phyloP scores from a whole-genome alignment of 257 asterid species.

The Nicotiana paniculata region DNA sequence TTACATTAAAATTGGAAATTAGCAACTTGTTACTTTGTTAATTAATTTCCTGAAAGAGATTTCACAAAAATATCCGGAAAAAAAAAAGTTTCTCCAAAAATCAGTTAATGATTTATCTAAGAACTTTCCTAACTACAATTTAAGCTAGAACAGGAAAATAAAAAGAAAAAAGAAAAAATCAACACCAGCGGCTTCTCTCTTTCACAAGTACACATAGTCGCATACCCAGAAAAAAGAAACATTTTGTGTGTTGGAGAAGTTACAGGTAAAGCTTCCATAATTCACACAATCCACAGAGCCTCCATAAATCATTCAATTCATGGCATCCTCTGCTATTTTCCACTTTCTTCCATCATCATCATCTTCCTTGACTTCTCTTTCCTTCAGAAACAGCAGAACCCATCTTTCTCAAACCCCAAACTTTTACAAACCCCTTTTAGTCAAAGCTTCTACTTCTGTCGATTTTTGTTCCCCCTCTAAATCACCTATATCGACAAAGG shows the following conservation, averaged over 20 bases:
- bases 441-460: constrained; percentile 44
- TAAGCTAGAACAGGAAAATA: not conserved
- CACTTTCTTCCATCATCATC: constrained; percentile 33
- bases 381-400: constrained; percentile 22
- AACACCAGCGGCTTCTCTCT: not conserved
- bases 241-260: not conserved
- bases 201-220: not conserved
- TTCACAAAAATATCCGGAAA: no score
- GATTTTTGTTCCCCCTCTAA: constrained; percentile 36
- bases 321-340: constrained; percentile 43
- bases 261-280: not conserved
- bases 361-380: not conserved
- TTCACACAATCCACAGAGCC: not conserved
- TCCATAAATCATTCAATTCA: constrained; percentile 10
- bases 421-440: constrained; percentile 20
- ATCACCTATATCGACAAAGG: constrained; percentile 20
- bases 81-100: no score
- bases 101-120: no score
- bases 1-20: no score
- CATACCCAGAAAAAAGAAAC: not conserved
- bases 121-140: no score
- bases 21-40: no score
- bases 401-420: constrained; percentile 3
- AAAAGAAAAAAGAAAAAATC: not conserved
- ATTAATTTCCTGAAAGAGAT: no score